Evolutionary conservation across 2,329 filamentous ascomycete genomes (phyloP).

Genomic region (Berkeleyomyces rouxiae): DNA sequence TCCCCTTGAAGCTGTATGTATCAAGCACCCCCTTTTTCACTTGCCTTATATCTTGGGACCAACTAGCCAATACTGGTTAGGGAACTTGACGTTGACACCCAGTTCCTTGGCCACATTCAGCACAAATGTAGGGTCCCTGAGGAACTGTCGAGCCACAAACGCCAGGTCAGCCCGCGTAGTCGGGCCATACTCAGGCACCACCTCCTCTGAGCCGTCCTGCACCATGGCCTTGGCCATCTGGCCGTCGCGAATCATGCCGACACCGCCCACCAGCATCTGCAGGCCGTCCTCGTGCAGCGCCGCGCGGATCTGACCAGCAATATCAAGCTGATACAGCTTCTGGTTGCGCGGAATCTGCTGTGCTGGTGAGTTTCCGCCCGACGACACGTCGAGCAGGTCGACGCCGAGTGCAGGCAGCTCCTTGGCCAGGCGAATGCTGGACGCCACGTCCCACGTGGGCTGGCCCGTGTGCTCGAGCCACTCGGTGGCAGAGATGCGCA

Average conservation of each 20-base stretch:
- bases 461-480: slow-evolving; percentile 36
- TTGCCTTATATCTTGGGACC: slow-evolving; percentile 16
- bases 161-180: slow-evolving; percentile 47
- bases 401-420: slow-evolving; percentile 56
- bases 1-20: not conserved
- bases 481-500: slow-evolving; percentile 45
- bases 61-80: slow-evolving; percentile 44
- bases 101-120: slow-evolving; percentile 57
- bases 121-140: slow-evolving; percentile 68
- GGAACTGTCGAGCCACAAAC: slow-evolving; percentile 57
- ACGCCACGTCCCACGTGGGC: slow-evolving; percentile 50
- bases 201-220: slow-evolving; percentile 31
- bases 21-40: not conserved
- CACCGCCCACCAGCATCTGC: slow-evolving; percentile 49
- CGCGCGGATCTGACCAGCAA: slow-evolving; percentile 55
- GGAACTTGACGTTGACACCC: slow-evolving; percentile 52
- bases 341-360: slow-evolving; percentile 45
- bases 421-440: slow-evolving; percentile 37
- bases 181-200: slow-evolving; percentile 25
- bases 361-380: slow-evolving; percentile 49
- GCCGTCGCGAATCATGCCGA: slow-evolving; percentile 56
- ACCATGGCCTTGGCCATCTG: slow-evolving; percentile 45
- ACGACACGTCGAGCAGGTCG: slow-evolving; percentile 70
- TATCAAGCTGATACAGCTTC: slow-evolving; percentile 56
- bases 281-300: slow-evolving; percentile 35